phyloP scores from a whole-genome alignment of 106 monocot genomes.

The Ottelia alismoides region DNA sequence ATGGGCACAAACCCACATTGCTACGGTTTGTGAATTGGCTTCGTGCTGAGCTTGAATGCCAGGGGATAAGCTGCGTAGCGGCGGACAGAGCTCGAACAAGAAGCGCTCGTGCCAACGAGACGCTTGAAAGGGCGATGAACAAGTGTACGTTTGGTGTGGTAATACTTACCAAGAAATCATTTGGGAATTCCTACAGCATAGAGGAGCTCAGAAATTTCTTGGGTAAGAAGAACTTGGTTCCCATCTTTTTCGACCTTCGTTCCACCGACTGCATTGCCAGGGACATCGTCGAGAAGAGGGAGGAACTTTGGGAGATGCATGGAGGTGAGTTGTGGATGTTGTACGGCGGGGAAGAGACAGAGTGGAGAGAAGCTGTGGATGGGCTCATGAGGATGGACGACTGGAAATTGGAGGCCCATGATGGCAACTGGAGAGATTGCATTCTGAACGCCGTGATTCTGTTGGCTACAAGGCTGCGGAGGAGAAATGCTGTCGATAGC shows the following conservation, averaged over 20 bases:
- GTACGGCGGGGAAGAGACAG: constrained; percentile 71
- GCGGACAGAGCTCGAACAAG: constrained; percentile 64
- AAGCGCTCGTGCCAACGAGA: constrained; percentile 37
- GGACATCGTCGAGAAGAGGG: constrained; percentile 78
- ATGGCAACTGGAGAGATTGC: constrained; percentile 89
- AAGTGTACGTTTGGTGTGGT: constrained; percentile 57
- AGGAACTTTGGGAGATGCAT: constrained; percentile 87
- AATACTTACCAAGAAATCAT: constrained; percentile 78
- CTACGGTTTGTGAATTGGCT: constrained; percentile 86
- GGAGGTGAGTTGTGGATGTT: constrained; percentile 85
- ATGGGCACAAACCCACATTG: constrained; percentile 67
- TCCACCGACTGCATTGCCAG: constrained; percentile 65
- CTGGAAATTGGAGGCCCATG: constrained; percentile 65
- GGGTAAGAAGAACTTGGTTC: constrained; percentile 55
- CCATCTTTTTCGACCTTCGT: constrained; percentile 69
- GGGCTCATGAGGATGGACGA: constrained; percentile 49
- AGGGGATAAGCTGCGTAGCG: constrained; percentile 83
- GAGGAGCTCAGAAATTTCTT: constrained; percentile 71
- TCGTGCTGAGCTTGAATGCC: constrained; percentile 81
- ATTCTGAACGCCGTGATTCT: constrained; percentile 49
- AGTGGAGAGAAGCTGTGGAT: constrained; percentile 83
- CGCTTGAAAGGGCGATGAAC: constrained; percentile 58
- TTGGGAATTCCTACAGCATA: constrained; percentile 70
- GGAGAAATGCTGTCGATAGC: constrained; percentile 70
- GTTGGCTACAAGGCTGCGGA: constrained; percentile 58